Evolutionary conservation across 352 stramenopile species (phyloP), one percentile per base, ranked within the genome.

Genomic region (Pythium phragmiticola): DNA sequence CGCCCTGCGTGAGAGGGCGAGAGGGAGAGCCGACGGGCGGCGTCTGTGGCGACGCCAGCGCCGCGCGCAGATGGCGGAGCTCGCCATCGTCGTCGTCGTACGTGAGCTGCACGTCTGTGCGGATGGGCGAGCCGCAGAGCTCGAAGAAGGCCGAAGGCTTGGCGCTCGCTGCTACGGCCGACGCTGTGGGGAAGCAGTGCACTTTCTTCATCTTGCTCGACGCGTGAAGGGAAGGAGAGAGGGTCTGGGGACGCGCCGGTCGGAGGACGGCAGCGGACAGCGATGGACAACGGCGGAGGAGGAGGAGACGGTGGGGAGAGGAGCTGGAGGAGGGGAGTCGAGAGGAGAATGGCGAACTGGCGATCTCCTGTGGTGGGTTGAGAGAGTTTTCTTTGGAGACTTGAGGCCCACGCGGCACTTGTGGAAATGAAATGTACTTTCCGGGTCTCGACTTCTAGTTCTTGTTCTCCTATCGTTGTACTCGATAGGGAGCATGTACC

Each of bases 41-140:
- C 26, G 56, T 63, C n/a, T 47, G 75, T 30, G 57, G 57, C 26
- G 56, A 53, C 33, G 48, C 60, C 8, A 55, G 71, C 36, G 70
- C 62, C 53, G 77, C 69, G 14, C 74, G 73, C 21, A 69, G 55
- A 66, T 26, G 68, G 76, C 43, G 19, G 70, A 68, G 19, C 57
- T 61, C 55, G 76, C 72, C 45, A 65, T 39, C 67, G 43, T 78
- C 71, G 41, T 77, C 59, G 51, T 86, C 68, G 42, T 84, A 74
- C 43, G 53, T 41, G 45, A 73, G 66, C 46, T 77, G 66, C 65
- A 80, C 84, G 30, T 79, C 61, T 9, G 80, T 88, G 36, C 84
- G 84, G 63, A 93, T 93, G 21, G 84, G 84, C 48, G 84, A 93
- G n/a, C 84, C 84, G 54, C 80, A 90, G 7, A 89, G 66, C 57